A percentile compares a stretch with the other conserved stretches of the same genome.
These are phyloP conservation scores for Fusarium pininemorale DNA, from an alignment of 2,329 filamentous ascomycete species.

Conservation along the genomic window DNA sequence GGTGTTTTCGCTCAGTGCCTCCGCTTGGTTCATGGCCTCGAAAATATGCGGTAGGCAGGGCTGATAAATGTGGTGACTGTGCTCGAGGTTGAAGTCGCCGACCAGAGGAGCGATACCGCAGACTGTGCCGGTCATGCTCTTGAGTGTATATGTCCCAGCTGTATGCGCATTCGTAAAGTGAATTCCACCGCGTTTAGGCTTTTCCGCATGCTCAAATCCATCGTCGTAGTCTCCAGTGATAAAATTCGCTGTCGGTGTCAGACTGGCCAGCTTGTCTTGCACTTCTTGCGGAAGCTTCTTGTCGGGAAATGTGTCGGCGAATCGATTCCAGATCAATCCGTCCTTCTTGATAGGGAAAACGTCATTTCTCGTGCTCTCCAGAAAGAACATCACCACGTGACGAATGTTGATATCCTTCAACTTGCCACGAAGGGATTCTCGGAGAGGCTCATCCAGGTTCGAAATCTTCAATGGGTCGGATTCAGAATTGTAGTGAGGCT, in stretches of 20 bases:
- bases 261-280: conserved; percentile 37
- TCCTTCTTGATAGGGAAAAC: conserved; percentile 56
- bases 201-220: conserved; percentile 41
- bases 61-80: conserved; percentile 53
- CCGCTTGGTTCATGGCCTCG: conserved; percentile 45
- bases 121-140: conserved; percentile 53
- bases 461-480: conserved; percentile 53
- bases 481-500: conserved; percentile 47
- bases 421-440: conserved; percentile 40
- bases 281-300: conserved; percentile 47
- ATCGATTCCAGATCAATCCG: conserved; percentile 50
- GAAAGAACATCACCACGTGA: conserved; percentile 55
- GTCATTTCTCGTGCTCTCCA: conserved; percentile 57
- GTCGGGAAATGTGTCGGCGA: conserved; percentile 46
- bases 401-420: conserved; percentile 50
- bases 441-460: conserved; percentile 48
- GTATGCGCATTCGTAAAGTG: conserved; percentile 54
- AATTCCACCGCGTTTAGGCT: conserved; percentile 49
- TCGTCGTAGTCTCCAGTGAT: conserved; percentile 50
- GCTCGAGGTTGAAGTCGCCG: conserved; percentile 55
- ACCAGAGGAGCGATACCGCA: conserved; percentile 55
- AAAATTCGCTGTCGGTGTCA: conserved; percentile 47
- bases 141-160: conserved; percentile 55
- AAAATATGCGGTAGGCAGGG: conserved; percentile 55
- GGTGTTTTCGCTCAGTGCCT: background rate